phyloP scores from a whole-genome alignment of 2,329 filamentous ascomycete genomes.

The Xylariaceae sp. region DNA sequence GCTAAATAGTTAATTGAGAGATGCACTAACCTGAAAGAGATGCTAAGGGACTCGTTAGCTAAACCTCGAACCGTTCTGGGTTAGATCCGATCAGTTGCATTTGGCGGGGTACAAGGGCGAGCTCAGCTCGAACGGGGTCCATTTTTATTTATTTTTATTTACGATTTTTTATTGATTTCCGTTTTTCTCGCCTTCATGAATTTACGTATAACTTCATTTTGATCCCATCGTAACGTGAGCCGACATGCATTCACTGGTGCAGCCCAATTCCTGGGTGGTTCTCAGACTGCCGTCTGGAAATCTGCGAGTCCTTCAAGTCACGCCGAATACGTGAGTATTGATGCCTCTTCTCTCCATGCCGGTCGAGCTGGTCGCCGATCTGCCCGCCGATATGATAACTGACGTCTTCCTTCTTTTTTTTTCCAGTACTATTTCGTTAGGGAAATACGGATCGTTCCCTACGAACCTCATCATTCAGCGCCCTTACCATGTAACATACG shows the following conservation, averaged over 20 bases:
- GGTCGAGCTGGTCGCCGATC: background rate
- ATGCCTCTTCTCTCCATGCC: slow-evolving; percentile 24
- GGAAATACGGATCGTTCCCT: slow-evolving; percentile 88
- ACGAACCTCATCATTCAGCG: slow-evolving; percentile 86
- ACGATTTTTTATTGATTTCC: background rate
- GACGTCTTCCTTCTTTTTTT: slow-evolving; percentile 7
- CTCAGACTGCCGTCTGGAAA: slow-evolving; percentile 56
- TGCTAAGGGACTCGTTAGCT: background rate
- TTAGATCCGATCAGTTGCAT: background rate
- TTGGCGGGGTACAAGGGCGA: background rate
- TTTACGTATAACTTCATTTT: background rate
- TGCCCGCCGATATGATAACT: slow-evolving; percentile 9
- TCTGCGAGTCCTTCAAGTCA: slow-evolving; percentile 51
- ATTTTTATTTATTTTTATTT: background rate
- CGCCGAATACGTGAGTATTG: slow-evolving; percentile 51
- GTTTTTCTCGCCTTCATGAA: background rate
- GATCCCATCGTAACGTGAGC: background rate
- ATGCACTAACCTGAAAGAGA: background rate
- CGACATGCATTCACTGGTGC: slow-evolving; percentile 41
- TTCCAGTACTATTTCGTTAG: slow-evolving; percentile 72
- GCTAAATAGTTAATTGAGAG: background rate
- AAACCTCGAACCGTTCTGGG: background rate
- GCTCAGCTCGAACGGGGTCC: background rate
- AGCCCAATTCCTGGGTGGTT: slow-evolving; percentile 56
- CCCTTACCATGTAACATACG: slow-evolving; percentile 87